These are phyloP conservation scores for Silene conica DNA, from an alignment of 148 eudicot genomes.

Conservation along the genomic window DNA sequence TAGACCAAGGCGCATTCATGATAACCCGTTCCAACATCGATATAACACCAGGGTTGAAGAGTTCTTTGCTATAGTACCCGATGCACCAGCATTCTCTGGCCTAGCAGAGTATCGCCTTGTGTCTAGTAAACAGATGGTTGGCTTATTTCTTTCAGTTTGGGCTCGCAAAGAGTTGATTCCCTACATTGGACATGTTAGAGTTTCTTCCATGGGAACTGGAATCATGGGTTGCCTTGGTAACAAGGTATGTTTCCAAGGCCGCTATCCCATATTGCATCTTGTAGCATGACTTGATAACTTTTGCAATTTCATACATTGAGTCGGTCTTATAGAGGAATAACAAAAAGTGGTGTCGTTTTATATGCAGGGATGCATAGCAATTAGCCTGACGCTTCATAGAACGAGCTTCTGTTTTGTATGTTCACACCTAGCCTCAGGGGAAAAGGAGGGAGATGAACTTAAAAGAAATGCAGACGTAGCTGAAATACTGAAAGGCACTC, in stretches of 20 bases:
- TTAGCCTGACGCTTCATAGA: conserved; percentile 77
- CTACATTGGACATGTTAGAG: conserved; percentile 69
- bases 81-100: conserved; percentile 23
- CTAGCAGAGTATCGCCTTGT: conserved; percentile 49
- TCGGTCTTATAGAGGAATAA: too few species aligned
- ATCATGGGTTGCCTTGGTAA: conserved; percentile 91
- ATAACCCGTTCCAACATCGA: conserved; percentile 24
- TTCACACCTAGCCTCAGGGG: conserved; percentile 86
- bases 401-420: conserved; percentile 95
- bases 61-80: conserved; percentile 21
- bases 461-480: conserved; percentile 75
- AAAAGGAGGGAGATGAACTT: conserved; percentile 86
- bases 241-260: conserved; percentile 62
- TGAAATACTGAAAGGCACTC: conserved; percentile 71
- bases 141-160: conserved; percentile 80
- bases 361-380: conserved; percentile 75
- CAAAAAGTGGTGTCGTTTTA: background rate
- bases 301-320: too few species aligned
- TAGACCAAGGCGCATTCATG: conserved; percentile 39
- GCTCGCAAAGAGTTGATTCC: conserved; percentile 56
- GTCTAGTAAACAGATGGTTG: conserved; percentile 90
- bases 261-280: too few species aligned
- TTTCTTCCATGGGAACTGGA: conserved; percentile 77
- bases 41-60: conserved; percentile 32
- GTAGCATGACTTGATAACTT: too few species aligned